phyloP scores from a whole-genome alignment of 345 rosid species.

The Moringa oleifera region DNA sequence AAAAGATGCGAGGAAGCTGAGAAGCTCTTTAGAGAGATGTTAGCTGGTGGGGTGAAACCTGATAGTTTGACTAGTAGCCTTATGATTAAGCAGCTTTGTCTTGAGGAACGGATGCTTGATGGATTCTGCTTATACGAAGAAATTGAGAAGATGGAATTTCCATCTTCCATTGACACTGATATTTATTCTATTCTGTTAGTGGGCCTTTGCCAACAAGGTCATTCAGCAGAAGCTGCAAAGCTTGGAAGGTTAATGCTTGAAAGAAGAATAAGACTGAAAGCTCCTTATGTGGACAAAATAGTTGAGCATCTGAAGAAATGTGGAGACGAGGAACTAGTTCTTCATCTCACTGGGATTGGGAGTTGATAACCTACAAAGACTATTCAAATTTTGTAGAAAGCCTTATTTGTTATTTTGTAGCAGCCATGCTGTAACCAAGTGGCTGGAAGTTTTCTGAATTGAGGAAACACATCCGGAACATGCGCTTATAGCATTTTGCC shows the following conservation, averaged over 20 bases:
- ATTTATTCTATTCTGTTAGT: constrained; percentile 45
- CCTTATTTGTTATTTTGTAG: background rate
- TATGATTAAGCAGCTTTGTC: constrained; percentile 58
- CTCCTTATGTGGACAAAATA: constrained; percentile 33
- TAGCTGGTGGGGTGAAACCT: constrained; percentile 47
- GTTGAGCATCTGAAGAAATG: constrained; percentile 32
- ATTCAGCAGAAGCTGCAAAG: constrained; percentile 53
- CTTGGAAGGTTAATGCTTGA: constrained; percentile 49
- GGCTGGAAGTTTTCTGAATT: background rate
- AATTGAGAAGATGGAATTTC: constrained; percentile 42
- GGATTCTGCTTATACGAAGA: constrained; percentile 46
- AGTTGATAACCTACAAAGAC: background rate
- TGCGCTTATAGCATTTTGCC: background rate
- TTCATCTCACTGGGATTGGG: constrained; percentile 20
- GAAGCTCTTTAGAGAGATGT: constrained; percentile 42
- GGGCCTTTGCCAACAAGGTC: constrained; percentile 41
- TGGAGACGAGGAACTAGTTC: constrained; percentile 38
- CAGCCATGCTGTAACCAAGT: background rate
- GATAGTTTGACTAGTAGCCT: constrained; percentile 66
- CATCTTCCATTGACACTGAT: constrained; percentile 55
- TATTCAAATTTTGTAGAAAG: background rate
- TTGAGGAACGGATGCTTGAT: constrained; percentile 41
- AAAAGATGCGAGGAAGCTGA: constrained; percentile 55
- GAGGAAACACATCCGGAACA: background rate
- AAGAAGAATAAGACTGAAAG: constrained; percentile 36